Evolutionary conservation across 371 early-diverging fungal genomes (phyloP).

Genomic region (Mucor saturninus): DNA sequence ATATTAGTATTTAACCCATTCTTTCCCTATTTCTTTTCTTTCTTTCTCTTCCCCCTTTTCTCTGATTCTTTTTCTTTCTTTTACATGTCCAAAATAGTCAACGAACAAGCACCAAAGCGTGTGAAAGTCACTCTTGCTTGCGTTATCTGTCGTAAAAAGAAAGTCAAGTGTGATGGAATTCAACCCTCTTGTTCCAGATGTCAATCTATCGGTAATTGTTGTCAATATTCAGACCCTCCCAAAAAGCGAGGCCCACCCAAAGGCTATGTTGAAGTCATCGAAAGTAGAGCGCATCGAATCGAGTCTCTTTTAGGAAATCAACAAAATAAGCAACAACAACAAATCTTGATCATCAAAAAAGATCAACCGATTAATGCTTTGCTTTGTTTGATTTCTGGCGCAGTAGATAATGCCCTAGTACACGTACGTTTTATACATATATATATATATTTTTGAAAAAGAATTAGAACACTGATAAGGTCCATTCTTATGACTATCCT

Average conservation of each 20-base stretch:
- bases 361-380: conserved; percentile 15
- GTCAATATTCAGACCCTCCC: conserved; percentile 42
- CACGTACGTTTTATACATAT: conserved; percentile 38
- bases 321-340: conserved; percentile 5
- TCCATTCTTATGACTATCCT: conserved; percentile 42
- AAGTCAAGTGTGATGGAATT: conserved; percentile 54
- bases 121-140: conserved; percentile 57
- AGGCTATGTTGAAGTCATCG: conserved; percentile 75
- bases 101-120: conserved; percentile 32
- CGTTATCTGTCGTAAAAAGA: conserved; percentile 51
- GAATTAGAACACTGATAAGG: conserved; percentile 51
- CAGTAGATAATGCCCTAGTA: conserved; percentile 14
- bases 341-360: not conserved
- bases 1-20: conserved; percentile 11
- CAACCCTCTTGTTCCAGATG: conserved; percentile 53
- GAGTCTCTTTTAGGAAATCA: conserved; percentile 58
- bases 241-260: conserved; percentile 73
- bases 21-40: conserved; percentile 15
- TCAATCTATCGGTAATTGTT: conserved; percentile 33
- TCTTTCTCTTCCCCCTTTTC: conserved; percentile 5
- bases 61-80: conserved; percentile 16
- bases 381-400: conserved; percentile 17
- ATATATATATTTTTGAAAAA: conserved; percentile 4
- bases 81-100: conserved; percentile 16
- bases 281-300: conserved; percentile 69